Percentiles rank a stretch among this genome's conserved stretches.
Conservation (phyloP, 768 basidiomycete genomes). For the Russula lepida region DNA sequence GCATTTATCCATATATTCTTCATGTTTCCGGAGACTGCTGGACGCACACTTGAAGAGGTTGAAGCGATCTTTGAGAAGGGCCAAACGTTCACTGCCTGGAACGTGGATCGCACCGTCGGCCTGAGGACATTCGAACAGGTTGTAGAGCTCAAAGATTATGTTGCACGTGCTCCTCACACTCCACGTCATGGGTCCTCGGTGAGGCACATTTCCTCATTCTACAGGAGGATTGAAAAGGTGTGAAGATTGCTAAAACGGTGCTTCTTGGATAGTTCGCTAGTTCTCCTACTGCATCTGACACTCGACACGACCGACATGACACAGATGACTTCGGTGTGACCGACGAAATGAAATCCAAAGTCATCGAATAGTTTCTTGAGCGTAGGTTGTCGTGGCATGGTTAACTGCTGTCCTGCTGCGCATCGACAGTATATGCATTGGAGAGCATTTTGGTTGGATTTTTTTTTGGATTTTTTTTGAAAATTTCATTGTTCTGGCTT, state of each 20-base stretch:
- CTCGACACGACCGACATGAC: not conserved
- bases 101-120: slow-evolving; percentile 50
- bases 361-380: not conserved
- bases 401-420: not conserved
- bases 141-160: slow-evolving; percentile 17
- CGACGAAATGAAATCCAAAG: not conserved
- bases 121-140: slow-evolving; percentile 52
- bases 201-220: not conserved
- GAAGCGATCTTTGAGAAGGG: slow-evolving; percentile 70
- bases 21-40: slow-evolving; percentile 74
- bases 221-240: not conserved
- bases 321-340: not conserved
- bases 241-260: not conserved
- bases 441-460: not conserved
- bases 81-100: slow-evolving; percentile 65
- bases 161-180: not conserved
- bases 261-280: not conserved
- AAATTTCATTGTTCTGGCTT: not conserved
- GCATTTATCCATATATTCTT: slow-evolving; percentile 65
- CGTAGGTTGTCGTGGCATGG: not conserved
- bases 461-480: not conserved
- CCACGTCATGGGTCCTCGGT: not conserved
- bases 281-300: not conserved
- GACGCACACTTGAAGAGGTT: slow-evolving; percentile 67
- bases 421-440: not conserved